Conservation (phyloP, 495 filamentous ascomycete species). For the Oidiodendron maius region DNA sequence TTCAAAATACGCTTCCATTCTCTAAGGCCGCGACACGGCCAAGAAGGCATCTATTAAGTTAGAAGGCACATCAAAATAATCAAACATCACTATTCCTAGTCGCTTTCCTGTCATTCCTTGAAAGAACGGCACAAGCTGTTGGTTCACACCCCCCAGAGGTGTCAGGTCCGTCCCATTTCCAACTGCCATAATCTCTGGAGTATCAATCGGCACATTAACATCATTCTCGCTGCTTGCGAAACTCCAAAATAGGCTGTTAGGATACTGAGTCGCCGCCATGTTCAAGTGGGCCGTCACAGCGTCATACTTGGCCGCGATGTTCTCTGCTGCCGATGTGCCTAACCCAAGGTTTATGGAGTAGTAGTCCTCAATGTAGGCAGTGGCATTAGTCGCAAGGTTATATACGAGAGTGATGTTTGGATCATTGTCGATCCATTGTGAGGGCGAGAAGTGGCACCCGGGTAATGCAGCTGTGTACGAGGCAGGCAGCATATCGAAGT, state of each 20-base stretch:
- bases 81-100: constrained; percentile 62
- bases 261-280: constrained; percentile 23
- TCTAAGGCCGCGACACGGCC: too few relatives aligned
- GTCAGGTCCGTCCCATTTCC: constrained; percentile 35
- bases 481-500: constrained; percentile 28
- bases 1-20: too few relatives aligned
- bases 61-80: constrained; percentile 41
- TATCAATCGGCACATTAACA: constrained; percentile 33
- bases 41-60: constrained; percentile 28
- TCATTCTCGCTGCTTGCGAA: constrained; percentile 42
- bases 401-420: constrained; percentile 31
- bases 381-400: constrained; percentile 26
- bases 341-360: constrained; percentile 27
- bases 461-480: constrained; percentile 28
- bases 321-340: constrained; percentile 26
- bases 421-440: constrained; percentile 31
- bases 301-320: constrained; percentile 38
- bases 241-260: constrained; percentile 42
- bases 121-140: constrained; percentile 91
- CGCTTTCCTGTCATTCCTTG: constrained; percentile 86
- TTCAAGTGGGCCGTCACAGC: constrained; percentile 27
- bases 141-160: constrained; percentile 49
- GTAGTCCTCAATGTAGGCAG: constrained; percentile 40
- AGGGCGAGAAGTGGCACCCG: constrained; percentile 36
- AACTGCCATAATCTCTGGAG: constrained; percentile 41